phyloP scores from a whole-genome alignment of 2,329 filamentous ascomycete genomes.

The Cordyceps cicadae region DNA sequence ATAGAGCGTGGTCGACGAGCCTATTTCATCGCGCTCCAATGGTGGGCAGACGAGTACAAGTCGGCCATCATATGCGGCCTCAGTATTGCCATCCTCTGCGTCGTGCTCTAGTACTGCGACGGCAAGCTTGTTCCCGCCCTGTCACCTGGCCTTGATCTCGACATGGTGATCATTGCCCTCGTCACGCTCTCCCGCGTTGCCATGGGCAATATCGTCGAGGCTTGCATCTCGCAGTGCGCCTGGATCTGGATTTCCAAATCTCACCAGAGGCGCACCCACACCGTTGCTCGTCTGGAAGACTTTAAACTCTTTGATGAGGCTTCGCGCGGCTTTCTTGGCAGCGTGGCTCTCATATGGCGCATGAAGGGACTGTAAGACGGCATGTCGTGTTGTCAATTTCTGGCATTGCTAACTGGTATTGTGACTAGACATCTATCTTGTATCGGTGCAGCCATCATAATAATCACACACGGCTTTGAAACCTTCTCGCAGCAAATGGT shows the following conservation, averaged over 20 bases:
- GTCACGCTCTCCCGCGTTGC: conserved; percentile 29
- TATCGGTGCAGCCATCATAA: conserved; percentile 28
- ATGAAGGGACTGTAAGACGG: conserved; percentile 25
- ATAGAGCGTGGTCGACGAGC: conserved; percentile 8
- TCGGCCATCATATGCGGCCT: conserved; percentile 23
- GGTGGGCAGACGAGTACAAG: conserved; percentile 30
- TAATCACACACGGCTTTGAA: conserved; percentile 30
- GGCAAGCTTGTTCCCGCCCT: conserved; percentile 23
- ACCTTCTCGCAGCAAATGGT: conserved; percentile 33
- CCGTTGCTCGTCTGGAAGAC: conserved; percentile 27
- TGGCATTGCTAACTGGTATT: background rate
- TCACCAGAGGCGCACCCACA: conserved; percentile 23
- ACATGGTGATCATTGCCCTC: conserved; percentile 29
- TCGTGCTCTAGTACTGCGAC: conserved; percentile 25
- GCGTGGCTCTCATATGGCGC: conserved; percentile 26
- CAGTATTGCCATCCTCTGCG: conserved; percentile 20
- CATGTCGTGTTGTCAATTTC: background rate
- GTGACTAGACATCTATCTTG: conserved; percentile 27
- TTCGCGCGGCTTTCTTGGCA: conserved; percentile 27
- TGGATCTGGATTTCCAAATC: conserved; percentile 33
- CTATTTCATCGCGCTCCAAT: conserved; percentile 22
- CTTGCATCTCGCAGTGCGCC: conserved; percentile 28
- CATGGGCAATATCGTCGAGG: conserved; percentile 28
- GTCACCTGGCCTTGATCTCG: conserved; percentile 21
- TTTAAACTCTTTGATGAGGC: conserved; percentile 33